A percentile compares a stretch with the other conserved stretches of the same genome.
Conservation (phyloP, 2,329 filamentous ascomycete species). For the Juglanconis sp. region DNA sequence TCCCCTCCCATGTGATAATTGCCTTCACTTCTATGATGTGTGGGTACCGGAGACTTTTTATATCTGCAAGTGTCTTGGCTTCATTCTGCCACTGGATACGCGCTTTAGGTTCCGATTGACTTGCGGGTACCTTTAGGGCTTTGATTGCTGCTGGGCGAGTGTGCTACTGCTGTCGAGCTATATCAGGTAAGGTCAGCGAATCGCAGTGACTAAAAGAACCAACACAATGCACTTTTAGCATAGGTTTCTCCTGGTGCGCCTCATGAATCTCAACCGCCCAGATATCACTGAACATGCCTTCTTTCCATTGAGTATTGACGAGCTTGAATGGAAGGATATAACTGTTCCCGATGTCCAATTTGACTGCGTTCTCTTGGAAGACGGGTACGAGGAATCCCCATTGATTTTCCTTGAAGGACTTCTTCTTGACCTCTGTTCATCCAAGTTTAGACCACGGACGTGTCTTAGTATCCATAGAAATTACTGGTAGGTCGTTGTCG, state of each 20-base stretch:
- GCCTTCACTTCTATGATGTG: not conserved
- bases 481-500: not conserved
- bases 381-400: not conserved
- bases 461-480: not conserved
- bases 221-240: not conserved
- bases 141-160: not conserved
- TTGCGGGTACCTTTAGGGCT: not conserved
- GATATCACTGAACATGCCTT: not conserved
- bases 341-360: not conserved
- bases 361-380: not conserved
- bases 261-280: constrained; percentile 4
- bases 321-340: not conserved
- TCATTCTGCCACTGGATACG: not conserved
- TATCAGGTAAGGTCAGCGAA: not conserved
- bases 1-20: not conserved
- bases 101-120: not conserved
- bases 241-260: not conserved
- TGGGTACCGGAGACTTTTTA: not conserved
- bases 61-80: not conserved
- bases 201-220: too few relatives aligned
- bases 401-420: not conserved
- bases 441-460: not conserved
- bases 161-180: not conserved
- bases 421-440: not conserved
- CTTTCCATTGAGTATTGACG: not conserved